These are phyloP conservation scores for Papilionanthe hybrid DNA, from an alignment of 116 monocot species.

Conservation along the genomic window DNA sequence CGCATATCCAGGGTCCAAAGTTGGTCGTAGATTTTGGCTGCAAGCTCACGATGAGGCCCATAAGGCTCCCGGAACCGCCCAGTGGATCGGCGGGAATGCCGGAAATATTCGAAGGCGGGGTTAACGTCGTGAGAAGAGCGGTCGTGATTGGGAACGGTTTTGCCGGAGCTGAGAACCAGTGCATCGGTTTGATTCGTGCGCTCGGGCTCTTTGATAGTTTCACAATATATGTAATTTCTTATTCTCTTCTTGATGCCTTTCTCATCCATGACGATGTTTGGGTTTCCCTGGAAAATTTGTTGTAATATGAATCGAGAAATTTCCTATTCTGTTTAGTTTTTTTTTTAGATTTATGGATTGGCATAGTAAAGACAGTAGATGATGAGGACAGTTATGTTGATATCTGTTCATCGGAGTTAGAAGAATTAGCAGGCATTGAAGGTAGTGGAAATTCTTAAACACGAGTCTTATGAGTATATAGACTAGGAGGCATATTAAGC, in stretches of 20 bases:
- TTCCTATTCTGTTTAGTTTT: not conserved
- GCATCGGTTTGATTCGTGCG: slow-evolving; percentile 84
- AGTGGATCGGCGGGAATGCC: slow-evolving; percentile 54
- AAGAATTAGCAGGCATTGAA: not conserved
- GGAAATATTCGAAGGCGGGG: slow-evolving; percentile 87
- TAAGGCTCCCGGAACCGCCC: slow-evolving; percentile 92
- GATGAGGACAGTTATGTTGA: not conserved
- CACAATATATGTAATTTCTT: slow-evolving; percentile 51
- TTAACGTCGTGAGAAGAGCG: slow-evolving; percentile 71
- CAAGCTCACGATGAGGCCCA: slow-evolving; percentile 60
- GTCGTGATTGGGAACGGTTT: slow-evolving; percentile 90
- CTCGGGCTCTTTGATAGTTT: slow-evolving; percentile 71
- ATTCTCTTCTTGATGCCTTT: not conserved
- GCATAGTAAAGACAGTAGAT: not conserved
- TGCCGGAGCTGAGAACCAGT: slow-evolving; percentile 88
- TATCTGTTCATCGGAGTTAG: not conserved
- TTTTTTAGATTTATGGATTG: not conserved
- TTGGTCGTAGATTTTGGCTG: not conserved
- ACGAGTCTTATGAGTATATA: not conserved
- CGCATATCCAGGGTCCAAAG: not conserved
- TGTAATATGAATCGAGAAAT: not conserved
- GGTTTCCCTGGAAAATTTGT: not conserved
- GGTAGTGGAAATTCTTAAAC: not conserved
- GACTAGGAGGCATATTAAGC: not conserved
- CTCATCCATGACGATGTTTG: not conserved